Evolutionary conservation across 2,329 filamentous ascomycete genomes (phyloP).

Genomic region (Stemphylium lycopersici): DNA sequence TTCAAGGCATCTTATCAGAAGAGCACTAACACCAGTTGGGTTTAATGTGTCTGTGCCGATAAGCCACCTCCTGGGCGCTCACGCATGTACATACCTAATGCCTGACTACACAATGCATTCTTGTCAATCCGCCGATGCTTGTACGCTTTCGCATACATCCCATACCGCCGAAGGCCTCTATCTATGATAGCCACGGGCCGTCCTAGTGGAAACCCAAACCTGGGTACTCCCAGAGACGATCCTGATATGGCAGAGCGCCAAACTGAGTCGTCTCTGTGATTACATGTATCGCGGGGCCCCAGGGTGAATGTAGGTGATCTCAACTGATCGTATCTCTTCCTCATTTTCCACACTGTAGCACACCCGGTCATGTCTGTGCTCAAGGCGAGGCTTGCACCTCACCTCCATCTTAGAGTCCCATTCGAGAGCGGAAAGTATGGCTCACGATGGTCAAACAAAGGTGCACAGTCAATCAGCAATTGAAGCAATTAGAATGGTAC

Average conservation of each 20-base stretch:
- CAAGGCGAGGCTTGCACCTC: slow-evolving; percentile 47
- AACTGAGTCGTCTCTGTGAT: not conserved
- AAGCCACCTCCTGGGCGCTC: not conserved
- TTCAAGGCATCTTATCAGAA: slow-evolving; percentile 20
- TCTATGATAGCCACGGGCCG: slow-evolving; percentile 11
- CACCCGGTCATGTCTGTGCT: slow-evolving; percentile 38
- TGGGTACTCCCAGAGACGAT: not conserved
- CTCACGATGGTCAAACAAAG: slow-evolving; percentile 58
- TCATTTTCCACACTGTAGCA: not conserved
- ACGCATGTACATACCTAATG: not conserved
- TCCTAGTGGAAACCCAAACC: not conserved
- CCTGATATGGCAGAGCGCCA: not conserved
- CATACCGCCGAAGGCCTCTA: slow-evolving; percentile 23
- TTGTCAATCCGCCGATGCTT: not conserved
- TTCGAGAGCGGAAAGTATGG: slow-evolving; percentile 50
- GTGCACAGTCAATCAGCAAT: slow-evolving; percentile 16
- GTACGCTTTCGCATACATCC: not conserved
- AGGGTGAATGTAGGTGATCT: not conserved
- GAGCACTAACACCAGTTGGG: not conserved
- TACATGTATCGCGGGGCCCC: not conserved
- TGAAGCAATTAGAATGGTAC: not conserved
- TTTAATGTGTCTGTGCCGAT: slow-evolving; percentile 1
- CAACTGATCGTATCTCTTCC: not conserved
- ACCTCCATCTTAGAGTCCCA: slow-evolving; percentile 48
- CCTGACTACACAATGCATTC: not conserved